phyloP scores from a whole-genome alignment of 2,329 filamentous ascomycete genomes.

The Penicillium sp. region DNA sequence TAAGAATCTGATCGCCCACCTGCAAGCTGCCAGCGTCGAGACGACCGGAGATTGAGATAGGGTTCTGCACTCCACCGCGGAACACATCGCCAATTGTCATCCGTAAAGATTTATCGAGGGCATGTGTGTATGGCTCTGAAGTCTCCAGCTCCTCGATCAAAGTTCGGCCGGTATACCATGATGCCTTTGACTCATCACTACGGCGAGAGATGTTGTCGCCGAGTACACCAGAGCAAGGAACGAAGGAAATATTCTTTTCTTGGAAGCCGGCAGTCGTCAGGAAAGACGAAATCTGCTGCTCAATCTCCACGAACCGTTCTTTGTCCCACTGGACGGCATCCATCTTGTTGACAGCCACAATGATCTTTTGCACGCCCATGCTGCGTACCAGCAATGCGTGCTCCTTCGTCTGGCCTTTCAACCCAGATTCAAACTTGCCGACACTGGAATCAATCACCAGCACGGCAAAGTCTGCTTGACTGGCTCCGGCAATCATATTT shows the following conservation, averaged over 20 bases:
- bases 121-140: conserved; percentile 73
- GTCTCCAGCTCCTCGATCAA: conserved; percentile 82
- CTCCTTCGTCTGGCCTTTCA: conserved; percentile 92
- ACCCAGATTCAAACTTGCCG: conserved; percentile 89
- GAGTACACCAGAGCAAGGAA: conserved; percentile 86
- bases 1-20: conserved; percentile 76
- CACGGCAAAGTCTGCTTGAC: conserved; percentile 93
- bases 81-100: conserved; percentile 90
- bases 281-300: conserved; percentile 80
- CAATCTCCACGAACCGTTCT: conserved; percentile 82
- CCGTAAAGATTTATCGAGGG: conserved; percentile 77
- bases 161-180: conserved; percentile 82
- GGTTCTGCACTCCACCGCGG: conserved; percentile 75
- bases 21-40: conserved; percentile 85
- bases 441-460: conserved; percentile 89
- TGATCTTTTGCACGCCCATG: conserved; percentile 83
- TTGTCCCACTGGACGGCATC: conserved; percentile 84
- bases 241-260: conserved; percentile 77
- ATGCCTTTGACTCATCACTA: conserved; percentile 53
- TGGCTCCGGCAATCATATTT: conserved; percentile 98
- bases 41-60: conserved; percentile 82
- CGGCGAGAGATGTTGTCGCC: conserved; percentile 78
- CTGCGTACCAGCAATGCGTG: conserved; percentile 88
- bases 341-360: conserved; percentile 95
- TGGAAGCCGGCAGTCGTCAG: conserved; percentile 81